Conservation (phyloP, 768 basidiomycete genomes). For the Pulveroboletus sp. region DNA sequence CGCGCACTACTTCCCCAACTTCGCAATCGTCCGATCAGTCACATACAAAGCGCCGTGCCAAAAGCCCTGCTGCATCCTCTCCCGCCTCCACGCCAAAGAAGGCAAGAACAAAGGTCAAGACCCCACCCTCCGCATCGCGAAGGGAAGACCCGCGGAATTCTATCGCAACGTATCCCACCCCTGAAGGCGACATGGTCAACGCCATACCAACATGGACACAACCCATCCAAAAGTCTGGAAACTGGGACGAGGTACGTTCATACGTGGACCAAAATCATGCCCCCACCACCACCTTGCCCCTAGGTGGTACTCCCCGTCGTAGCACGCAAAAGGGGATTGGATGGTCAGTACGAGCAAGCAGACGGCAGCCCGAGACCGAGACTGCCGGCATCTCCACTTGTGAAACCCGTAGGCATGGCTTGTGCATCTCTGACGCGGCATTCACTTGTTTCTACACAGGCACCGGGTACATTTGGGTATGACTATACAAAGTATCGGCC, state of each 20-base stretch:
- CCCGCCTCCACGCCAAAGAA: conserved; percentile 40
- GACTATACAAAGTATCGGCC: conserved; percentile 69
- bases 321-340: conserved; percentile 77
- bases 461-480: conserved; percentile 81
- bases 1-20: conserved; percentile 31
- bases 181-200: conserved; percentile 54
- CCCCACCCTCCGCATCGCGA: conserved; percentile 29
- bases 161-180: conserved; percentile 67
- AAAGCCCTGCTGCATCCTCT: conserved; percentile 44
- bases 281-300: conserved; percentile 2
- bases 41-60: conserved; percentile 44
- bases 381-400: conserved; percentile 32
- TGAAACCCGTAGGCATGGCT: conserved; percentile 57
- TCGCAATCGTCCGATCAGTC: conserved; percentile 28
- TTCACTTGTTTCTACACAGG: conserved; percentile 38
- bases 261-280: background rate
- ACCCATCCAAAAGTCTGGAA: conserved; percentile 61
- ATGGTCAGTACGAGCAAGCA: conserved; percentile 64
- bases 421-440: background rate
- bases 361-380: conserved; percentile 65
- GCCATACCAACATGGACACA: conserved; percentile 86
- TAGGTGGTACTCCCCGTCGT: conserved; percentile 85
- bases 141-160: conserved; percentile 51
- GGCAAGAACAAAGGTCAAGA: conserved; percentile 35
- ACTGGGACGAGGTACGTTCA: conserved; percentile 77